Evolutionary conservation across 805 yeast genomes (phyloP).

Genomic region (Yarrowia porcina): DNA sequence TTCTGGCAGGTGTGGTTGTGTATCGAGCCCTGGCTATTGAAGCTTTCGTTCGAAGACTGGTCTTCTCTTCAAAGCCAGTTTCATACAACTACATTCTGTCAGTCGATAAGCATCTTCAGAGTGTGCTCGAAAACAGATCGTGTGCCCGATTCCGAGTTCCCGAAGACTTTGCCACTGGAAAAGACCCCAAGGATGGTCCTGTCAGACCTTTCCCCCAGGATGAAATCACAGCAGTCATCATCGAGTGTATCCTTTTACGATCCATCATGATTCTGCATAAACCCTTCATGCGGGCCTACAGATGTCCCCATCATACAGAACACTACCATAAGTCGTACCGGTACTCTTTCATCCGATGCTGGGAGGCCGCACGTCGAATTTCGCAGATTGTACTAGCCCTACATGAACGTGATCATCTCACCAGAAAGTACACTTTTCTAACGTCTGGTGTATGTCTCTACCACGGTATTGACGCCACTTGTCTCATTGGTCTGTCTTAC

Average conservation of each 20-base stretch:
- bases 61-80: slow-evolving; percentile 15
- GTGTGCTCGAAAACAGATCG: slow-evolving; percentile 14
- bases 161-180: not conserved
- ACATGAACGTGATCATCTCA: not conserved
- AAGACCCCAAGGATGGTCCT: not conserved
- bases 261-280: slow-evolving; percentile 20
- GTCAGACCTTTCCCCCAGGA: slow-evolving; percentile 7
- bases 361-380: slow-evolving; percentile 19
- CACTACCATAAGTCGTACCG: slow-evolving; percentile 22
- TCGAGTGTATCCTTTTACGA: slow-evolving; percentile 9
- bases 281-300: slow-evolving; percentile 22
- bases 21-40: slow-evolving; percentile 21
- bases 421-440: not conserved
- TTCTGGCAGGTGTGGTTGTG: slow-evolving; percentile 13
- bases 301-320: slow-evolving; percentile 20
- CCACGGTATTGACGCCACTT: slow-evolving; percentile 22
- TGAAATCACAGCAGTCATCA: slow-evolving; percentile 11
- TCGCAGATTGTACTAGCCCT: not conserved
- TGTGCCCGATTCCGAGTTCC: slow-evolving; percentile 18
- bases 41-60: slow-evolving; percentile 8
- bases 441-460: slow-evolving; percentile 12
- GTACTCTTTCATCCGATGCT: slow-evolving; percentile 13
- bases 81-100: slow-evolving; percentile 19
- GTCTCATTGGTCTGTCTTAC: slow-evolving; percentile 20
- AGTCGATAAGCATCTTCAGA: slow-evolving; percentile 14